Conservation (phyloP, 2,329 filamentous ascomycete genomes). For the Diaporthe aspalathi region DNA sequence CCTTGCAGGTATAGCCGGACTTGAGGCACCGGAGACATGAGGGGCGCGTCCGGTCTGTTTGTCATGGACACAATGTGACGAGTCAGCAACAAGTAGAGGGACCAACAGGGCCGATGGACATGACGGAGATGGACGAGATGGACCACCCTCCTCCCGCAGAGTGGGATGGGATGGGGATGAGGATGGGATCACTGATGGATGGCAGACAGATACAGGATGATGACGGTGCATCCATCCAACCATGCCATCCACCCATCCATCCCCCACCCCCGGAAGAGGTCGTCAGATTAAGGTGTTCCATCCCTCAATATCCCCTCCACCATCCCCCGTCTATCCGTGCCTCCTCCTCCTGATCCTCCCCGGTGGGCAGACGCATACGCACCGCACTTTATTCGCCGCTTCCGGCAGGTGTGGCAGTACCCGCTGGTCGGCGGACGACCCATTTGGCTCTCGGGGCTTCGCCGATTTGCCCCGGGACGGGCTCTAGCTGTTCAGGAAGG, state of each 20-base stretch:
- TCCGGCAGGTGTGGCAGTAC: slow-evolving; percentile 46
- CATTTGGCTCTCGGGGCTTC: slow-evolving; percentile 39
- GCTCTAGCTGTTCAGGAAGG: slow-evolving; percentile 4
- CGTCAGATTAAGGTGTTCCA: slow-evolving; percentile 18
- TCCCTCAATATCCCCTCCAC: neutral
- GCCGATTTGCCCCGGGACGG: slow-evolving; percentile 22
- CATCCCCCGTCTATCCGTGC: neutral
- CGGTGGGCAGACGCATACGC: slow-evolving; percentile 31
- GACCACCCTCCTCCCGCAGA: neutral
- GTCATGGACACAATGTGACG: slow-evolving; percentile 3
- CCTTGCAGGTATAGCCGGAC: slow-evolving; percentile 43
- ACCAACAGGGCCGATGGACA: neutral
- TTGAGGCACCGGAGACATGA: slow-evolving; percentile 43
- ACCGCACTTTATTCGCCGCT: slow-evolving; percentile 46
- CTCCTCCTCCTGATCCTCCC: neutral
- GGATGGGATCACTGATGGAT: no score
- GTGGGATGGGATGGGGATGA: neutral
- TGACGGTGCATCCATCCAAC: neutral
- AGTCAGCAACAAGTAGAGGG: slow-evolving; percentile 14
- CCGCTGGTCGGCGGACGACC: slow-evolving; percentile 45
- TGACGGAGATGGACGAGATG: neutral
- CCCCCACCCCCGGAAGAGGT: neutral
- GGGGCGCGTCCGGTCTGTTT: slow-evolving; percentile 42
- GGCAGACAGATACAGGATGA: neutral
- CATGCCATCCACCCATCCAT: no score